A percentile compares a stretch with the other conserved stretches of the same genome.
These are phyloP conservation scores for Striga asiatica DNA, from an alignment of 257 asterid species.

Conservation along the genomic window DNA sequence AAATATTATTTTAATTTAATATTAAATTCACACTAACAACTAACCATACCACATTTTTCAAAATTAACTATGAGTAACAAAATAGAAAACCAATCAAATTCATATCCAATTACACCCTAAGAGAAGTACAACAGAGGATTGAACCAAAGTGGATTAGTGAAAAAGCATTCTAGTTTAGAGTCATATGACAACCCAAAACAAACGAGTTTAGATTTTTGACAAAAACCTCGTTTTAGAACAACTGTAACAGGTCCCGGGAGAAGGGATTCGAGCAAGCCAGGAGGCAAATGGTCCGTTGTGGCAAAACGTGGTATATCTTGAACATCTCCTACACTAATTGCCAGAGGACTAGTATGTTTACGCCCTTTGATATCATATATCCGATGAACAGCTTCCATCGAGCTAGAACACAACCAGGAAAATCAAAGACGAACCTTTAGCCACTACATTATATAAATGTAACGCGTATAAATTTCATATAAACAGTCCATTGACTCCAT, in stretches of 20 bases:
- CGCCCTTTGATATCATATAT: constrained; percentile 93
- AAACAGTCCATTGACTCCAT: background rate
- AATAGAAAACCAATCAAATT: too few relatives aligned
- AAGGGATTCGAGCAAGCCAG: constrained; percentile 51
- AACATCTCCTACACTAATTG: constrained; percentile 77
- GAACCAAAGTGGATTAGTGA: too few relatives aligned
- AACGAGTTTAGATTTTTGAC: too few relatives aligned
- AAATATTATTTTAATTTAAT: too few relatives aligned
- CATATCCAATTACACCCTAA: too few relatives aligned
- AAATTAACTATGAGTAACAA: too few relatives aligned
- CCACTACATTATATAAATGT: background rate
- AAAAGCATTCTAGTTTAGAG: too few relatives aligned
- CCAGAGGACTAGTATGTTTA: constrained; percentile 71
- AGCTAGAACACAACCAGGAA: constrained; percentile 17
- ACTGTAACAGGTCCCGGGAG: constrained; percentile 75
- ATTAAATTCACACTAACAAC: too few relatives aligned
- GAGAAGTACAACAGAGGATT: too few relatives aligned
- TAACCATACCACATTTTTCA: too few relatives aligned
- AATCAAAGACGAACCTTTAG: constrained; percentile 14
- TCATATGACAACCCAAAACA: too few relatives aligned
- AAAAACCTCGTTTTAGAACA: constrained; percentile 69
- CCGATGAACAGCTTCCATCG: constrained; percentile 63
- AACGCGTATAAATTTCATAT: background rate
- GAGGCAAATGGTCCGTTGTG: constrained; percentile 51
- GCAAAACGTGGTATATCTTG: constrained; percentile 63